These are phyloP conservation scores for Dunaliella sp. DNA, from an alignment of 139 green algal species.

Conservation along the genomic window DNA sequence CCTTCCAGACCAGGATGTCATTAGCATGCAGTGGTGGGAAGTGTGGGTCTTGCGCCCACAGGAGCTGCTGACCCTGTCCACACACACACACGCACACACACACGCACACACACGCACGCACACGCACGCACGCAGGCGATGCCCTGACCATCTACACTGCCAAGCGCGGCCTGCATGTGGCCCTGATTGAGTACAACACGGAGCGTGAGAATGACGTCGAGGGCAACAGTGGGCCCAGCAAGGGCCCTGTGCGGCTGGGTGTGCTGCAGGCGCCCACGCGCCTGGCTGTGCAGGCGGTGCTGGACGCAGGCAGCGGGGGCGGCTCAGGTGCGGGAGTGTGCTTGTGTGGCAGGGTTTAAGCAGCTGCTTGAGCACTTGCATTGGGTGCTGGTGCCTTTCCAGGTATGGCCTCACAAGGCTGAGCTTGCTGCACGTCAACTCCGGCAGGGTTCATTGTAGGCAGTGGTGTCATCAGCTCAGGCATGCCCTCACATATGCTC, in stretches of 20 bases:
- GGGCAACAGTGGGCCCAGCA: neutral
- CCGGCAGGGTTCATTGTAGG: too few relatives aligned
- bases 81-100: neutral
- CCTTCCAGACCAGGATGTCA: too few relatives aligned
- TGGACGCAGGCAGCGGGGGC: slow-evolving; percentile 13
- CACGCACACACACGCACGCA: neutral
- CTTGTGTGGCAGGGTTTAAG: too few relatives aligned
- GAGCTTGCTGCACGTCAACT: too few relatives aligned
- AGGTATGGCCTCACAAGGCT: too few relatives aligned
- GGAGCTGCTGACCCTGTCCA: neutral
- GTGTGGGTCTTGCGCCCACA: neutral
- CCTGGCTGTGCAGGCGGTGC: slow-evolving; percentile 10
- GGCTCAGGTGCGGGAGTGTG: neutral
- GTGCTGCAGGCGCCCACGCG: slow-evolving; percentile 7
- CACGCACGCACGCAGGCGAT: neutral
- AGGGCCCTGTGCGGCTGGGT: slow-evolving; percentile 9
- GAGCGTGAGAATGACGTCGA: neutral
- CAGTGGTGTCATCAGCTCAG: too few relatives aligned
- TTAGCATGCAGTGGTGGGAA: too few relatives aligned
- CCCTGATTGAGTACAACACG: slow-evolving; percentile 11
- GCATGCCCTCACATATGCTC: neutral
- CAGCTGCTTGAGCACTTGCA: too few relatives aligned
- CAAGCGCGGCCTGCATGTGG: slow-evolving; percentile 20
- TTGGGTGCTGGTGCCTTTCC: too few relatives aligned
- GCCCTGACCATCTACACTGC: slow-evolving; percentile 21